Evolutionary conservation across 305 asterid genomes (phyloP).

Genomic region (Rubia tinctorum): DNA sequence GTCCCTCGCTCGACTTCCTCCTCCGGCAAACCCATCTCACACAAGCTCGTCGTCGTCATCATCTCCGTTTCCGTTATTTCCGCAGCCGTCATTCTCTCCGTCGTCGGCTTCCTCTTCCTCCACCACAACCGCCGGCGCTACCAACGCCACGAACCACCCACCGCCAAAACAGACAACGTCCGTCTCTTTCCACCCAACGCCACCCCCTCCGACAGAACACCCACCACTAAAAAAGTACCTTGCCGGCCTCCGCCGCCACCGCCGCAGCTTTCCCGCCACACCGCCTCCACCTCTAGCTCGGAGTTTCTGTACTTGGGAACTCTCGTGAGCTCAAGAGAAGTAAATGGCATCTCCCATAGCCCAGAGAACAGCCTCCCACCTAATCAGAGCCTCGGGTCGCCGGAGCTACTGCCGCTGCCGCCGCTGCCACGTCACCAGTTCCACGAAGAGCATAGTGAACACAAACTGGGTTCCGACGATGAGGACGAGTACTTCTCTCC

Average conservation of each 20-base stretch:
- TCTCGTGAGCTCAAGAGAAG: slow-evolving; percentile 51
- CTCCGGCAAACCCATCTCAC: slow-evolving; percentile 23
- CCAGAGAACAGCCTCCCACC: slow-evolving; percentile 21
- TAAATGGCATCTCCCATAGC: slow-evolving; percentile 13
- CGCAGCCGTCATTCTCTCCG: slow-evolving; percentile 11
- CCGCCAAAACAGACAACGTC: slow-evolving; percentile 31
- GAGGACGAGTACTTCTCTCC: slow-evolving; percentile 63
- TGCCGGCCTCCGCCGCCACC: slow-evolving; percentile 30
- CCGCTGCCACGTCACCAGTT: slow-evolving; percentile 72
- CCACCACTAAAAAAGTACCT: slow-evolving; percentile 29
- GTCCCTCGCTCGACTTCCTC: slow-evolving; percentile 34
- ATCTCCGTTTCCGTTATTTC: slow-evolving; percentile 30
- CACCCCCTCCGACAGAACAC: slow-evolving; percentile 31
- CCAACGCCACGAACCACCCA: slow-evolving; percentile 10
- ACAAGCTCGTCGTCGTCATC: slow-evolving; percentile 31
- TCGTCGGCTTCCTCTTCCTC: slow-evolving; percentile 31
- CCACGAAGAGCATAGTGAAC: slow-evolving; percentile 23
- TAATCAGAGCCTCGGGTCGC: slow-evolving; percentile 59
- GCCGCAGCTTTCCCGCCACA: slow-evolving; percentile 28
- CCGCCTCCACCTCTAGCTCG: slow-evolving; percentile 49
- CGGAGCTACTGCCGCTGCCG: slow-evolving; percentile 86
- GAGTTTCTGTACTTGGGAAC: slow-evolving; percentile 69
- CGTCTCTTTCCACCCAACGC: slow-evolving; percentile 44
- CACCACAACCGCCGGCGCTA: slow-evolving; percentile 13
- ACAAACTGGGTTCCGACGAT: slow-evolving; percentile 23